These are phyloP conservation scores for Cyberlindnera petersonii DNA, from an alignment of 805 yeast genomes.

Conservation along the genomic window DNA sequence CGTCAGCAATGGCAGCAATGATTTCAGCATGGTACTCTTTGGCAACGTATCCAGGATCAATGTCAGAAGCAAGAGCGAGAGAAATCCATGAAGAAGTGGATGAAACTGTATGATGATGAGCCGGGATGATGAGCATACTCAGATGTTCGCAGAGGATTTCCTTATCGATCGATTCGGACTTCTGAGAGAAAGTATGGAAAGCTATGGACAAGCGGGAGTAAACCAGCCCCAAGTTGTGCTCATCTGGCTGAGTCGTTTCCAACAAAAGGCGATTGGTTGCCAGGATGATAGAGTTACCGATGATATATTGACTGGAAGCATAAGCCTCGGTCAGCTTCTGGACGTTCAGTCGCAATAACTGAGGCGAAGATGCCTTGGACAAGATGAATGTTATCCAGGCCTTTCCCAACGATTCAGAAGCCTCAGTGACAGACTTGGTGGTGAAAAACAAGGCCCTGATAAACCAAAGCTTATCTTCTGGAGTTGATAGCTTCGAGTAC, in stretches of 20 bases:
- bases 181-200: constrained; percentile 36
- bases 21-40: constrained; percentile 25
- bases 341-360: constrained; percentile 12
- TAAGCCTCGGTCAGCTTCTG: constrained; percentile 32
- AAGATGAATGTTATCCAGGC: constrained; percentile 46
- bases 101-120: constrained; percentile 41
- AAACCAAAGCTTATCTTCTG: constrained; percentile 51
- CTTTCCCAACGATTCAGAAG: constrained; percentile 30
- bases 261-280: constrained; percentile 36
- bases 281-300: constrained; percentile 42
- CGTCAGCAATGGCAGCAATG: constrained; percentile 19
- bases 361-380: constrained; percentile 32
- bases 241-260: constrained; percentile 9
- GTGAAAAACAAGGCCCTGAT: constrained; percentile 40
- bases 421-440: constrained; percentile 21
- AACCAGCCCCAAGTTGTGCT: constrained; percentile 21
- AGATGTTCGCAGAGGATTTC: constrained; percentile 32
- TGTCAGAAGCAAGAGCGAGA: constrained; percentile 50
- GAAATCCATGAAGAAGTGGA: constrained; percentile 71
- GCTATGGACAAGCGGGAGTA: constrained; percentile 34
- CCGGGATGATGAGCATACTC: constrained; percentile 37
- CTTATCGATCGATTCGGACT: constrained; percentile 16
- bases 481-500: constrained; percentile 43
- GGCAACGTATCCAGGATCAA: constrained; percentile 65
- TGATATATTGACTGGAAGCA: constrained; percentile 32